phyloP scores from a whole-genome alignment of 2,329 filamentous ascomycete species.

The Colletotrichum chrysophilum region DNA sequence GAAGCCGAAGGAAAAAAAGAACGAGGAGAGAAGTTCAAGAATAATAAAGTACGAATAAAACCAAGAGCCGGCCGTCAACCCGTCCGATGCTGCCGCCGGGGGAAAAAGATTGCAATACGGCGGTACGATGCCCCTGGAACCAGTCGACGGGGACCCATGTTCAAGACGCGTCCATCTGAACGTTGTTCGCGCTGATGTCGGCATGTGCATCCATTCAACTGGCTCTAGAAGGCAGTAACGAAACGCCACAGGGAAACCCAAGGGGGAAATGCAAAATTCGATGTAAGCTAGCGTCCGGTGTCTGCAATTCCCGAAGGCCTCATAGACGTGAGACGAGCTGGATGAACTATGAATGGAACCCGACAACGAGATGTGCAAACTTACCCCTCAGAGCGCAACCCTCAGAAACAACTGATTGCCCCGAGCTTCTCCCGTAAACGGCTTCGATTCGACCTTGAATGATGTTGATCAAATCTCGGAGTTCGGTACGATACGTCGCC shows the following conservation, averaged over 20 bases:
- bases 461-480: background rate
- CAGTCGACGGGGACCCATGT: background rate
- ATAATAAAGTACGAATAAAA: background rate
- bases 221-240: background rate
- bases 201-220: background rate
- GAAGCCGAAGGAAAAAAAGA: background rate
- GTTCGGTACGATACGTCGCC: background rate
- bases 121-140: background rate
- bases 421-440: background rate
- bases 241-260: background rate
- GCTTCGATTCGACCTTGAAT: background rate
- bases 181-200: background rate
- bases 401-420: background rate
- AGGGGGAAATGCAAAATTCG: background rate
- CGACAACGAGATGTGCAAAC: background rate
- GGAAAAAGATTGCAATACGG: background rate
- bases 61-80: background rate
- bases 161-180: background rate
- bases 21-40: background rate
- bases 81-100: background rate
- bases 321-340: background rate
- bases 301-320: background rate
- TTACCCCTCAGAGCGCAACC: background rate
- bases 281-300: background rate
- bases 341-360: background rate